phyloP scores from a whole-genome alignment of 2,329 filamentous ascomycete genomes.

The Neonectria sp. region DNA sequence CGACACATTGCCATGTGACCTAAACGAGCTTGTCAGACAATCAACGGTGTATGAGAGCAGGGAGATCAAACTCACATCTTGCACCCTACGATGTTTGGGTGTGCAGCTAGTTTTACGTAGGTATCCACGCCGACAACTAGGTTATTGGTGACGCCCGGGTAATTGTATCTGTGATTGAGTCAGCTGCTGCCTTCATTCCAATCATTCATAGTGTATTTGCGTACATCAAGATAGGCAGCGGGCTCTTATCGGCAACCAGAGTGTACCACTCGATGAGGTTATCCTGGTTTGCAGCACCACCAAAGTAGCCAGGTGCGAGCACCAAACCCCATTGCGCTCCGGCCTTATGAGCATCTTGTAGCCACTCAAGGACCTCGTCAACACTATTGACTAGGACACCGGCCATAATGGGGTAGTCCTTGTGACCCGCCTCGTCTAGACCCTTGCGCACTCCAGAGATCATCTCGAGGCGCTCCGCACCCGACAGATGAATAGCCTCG shows the following conservation, averaged over 20 bases:
- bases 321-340: constrained; percentile 72
- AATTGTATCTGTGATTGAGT: constrained; percentile 69
- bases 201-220: constrained; percentile 36
- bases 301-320: constrained; percentile 72
- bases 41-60: constrained; percentile 50
- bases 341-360: constrained; percentile 67
- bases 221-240: constrained; percentile 71
- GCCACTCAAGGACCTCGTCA: constrained; percentile 71
- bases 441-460: constrained; percentile 68
- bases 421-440: constrained; percentile 67
- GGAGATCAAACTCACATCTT: constrained; percentile 77
- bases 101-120: constrained; percentile 69
- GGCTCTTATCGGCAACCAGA: constrained; percentile 69
- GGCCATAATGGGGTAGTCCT: constrained; percentile 71
- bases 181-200: background rate
- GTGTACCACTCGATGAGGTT: constrained; percentile 71
- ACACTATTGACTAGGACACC: constrained; percentile 73
- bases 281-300: constrained; percentile 65
- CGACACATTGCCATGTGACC: constrained; percentile 76
- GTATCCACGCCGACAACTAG: constrained; percentile 70
- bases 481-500: constrained; percentile 72
- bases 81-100: constrained; percentile 77
- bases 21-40: constrained; percentile 68
- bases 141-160: constrained; percentile 76
- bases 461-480: constrained; percentile 67